Conservation (phyloP, 2,329 filamentous ascomycete species). For the Calonectria honghensis region DNA sequence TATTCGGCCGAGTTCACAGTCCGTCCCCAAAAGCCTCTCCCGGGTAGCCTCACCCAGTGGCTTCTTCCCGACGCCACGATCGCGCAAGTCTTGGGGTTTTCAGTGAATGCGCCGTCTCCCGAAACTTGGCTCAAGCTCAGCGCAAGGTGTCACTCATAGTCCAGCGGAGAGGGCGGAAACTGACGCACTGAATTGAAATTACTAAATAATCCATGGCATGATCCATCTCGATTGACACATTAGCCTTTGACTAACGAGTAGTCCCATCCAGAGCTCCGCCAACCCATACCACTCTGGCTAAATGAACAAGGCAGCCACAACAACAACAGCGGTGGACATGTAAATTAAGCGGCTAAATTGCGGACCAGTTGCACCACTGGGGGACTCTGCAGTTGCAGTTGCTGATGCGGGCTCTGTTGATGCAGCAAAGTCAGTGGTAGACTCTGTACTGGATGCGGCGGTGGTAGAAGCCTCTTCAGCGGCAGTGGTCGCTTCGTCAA, state of each 20-base stretch:
- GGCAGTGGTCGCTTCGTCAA: neutral
- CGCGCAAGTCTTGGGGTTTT: neutral
- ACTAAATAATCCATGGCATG: neutral
- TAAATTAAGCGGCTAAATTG: too few species aligned
- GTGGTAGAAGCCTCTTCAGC: neutral
- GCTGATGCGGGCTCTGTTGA: neutral
- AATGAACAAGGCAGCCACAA: neutral
- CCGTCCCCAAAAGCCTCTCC: neutral
- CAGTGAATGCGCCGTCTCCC: neutral
- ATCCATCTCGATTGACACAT: neutral
- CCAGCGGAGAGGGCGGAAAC: neutral
- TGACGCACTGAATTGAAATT: neutral
- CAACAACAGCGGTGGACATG: neutral
- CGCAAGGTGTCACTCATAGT: neutral
- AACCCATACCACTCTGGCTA: neutral
- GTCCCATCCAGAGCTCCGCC: neutral
- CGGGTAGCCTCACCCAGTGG: neutral
- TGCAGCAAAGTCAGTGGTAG: neutral
- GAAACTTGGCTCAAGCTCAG: neutral
- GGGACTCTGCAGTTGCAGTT: neutral
- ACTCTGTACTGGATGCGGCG: neutral
- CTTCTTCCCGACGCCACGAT: neutral
- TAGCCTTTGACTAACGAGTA: neutral
- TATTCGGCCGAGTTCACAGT: slow-evolving; percentile 9
- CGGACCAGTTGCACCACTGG: neutral